These are phyloP conservation scores for Quercus dentata DNA, from an alignment of 306 rosid genomes.

Conservation along the genomic window DNA sequence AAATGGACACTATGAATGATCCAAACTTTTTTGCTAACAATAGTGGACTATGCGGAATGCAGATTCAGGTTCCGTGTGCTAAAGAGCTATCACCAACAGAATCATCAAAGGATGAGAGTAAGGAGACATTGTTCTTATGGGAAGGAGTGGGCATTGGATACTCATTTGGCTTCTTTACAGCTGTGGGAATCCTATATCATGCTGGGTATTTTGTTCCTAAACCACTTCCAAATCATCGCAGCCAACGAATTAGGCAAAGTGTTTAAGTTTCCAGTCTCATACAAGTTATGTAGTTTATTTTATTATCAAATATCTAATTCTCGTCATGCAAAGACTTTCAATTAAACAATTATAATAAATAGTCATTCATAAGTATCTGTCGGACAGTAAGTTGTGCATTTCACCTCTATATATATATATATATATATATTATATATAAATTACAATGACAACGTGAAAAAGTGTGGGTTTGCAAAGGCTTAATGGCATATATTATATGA, in stretches of 20 bases:
- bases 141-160: slow-evolving; percentile 23
- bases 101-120: neutral
- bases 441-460: too few relatives aligned
- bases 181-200: neutral
- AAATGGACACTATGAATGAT: slow-evolving; percentile 26
- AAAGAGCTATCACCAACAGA: slow-evolving; percentile 5
- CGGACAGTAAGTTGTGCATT: too few relatives aligned
- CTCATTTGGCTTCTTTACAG: slow-evolving; percentile 7
- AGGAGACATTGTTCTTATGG: slow-evolving; percentile 16
- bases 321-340: too few relatives aligned
- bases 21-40: slow-evolving; percentile 26
- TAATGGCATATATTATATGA: too few relatives aligned
- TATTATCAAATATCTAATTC: too few relatives aligned
- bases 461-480: too few relatives aligned
- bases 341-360: neutral
- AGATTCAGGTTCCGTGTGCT: slow-evolving; percentile 10
- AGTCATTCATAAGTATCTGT: neutral
- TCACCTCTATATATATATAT: too few relatives aligned
- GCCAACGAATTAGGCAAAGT: neutral
- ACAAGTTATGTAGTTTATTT: neutral
- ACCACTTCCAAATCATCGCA: neutral
- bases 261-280: neutral
- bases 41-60: slow-evolving; percentile 29
- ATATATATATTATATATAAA: too few relatives aligned
- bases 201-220: neutral